A percentile compares a stretch with the other conserved stretches of the same genome.
phyloP scores from a whole-genome alignment of 1,284 basidiomycete species.

The Ustilago xerochloae region DNA sequence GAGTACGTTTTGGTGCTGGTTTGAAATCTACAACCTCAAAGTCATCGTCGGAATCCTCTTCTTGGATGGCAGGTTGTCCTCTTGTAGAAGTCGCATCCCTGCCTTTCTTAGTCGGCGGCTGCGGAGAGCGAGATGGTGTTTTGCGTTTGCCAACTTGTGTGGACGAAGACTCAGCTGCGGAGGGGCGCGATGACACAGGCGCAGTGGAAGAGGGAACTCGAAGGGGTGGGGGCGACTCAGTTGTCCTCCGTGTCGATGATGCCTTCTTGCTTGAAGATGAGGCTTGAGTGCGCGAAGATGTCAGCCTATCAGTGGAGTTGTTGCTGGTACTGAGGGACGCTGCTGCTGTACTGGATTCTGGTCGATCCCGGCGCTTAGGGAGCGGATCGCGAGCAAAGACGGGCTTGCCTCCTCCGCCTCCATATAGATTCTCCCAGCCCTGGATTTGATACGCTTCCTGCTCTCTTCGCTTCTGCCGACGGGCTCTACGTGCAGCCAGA shows the following conservation, averaged over 20 bases:
- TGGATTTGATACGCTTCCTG: constrained; percentile 25
- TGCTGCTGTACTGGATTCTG: neutral
- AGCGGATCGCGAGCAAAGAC: constrained; percentile 5
- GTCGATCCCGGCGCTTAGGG: neutral
- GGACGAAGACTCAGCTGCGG: neutral
- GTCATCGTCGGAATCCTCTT: constrained; percentile 23
- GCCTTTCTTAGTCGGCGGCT: neutral
- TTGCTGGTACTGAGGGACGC: neutral
- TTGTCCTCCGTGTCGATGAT: neutral
- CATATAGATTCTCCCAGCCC: constrained; percentile 33
- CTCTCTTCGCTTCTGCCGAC: constrained; percentile 27
- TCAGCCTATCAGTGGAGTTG: neutral
- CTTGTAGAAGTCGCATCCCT: neutral
- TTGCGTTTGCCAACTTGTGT: constrained; percentile 14
- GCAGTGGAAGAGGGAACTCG: constrained; percentile 14
- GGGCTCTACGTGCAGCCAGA: constrained; percentile 12
- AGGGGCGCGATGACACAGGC: neutral
- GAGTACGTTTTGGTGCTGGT: neutral
- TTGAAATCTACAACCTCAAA: constrained; percentile 14
- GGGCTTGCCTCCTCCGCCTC: constrained; percentile 24
- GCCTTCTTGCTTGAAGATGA: neutral
- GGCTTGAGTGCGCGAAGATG: neutral
- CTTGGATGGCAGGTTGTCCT: neutral
- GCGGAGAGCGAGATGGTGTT: constrained; percentile 5
- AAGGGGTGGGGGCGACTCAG: neutral